Percentiles rank a stretch among this genome's conserved stretches.
Conservation (phyloP, 257 asterid species). For the Ocimum tenuiflorum region DNA sequence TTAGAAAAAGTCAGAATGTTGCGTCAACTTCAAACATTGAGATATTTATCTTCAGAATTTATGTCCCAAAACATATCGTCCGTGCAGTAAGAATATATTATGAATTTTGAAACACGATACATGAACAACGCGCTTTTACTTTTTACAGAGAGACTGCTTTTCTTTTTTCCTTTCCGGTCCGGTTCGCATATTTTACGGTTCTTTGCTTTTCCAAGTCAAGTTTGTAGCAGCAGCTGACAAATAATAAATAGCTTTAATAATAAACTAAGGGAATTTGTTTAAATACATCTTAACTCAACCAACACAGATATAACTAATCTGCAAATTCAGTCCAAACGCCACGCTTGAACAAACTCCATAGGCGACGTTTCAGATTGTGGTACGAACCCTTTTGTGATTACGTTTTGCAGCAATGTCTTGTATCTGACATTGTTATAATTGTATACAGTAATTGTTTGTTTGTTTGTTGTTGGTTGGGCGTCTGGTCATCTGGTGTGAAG, state of each 20-base stretch:
- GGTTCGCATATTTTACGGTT: too few relatives aligned
- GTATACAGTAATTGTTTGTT: neutral
- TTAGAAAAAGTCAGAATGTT: neutral
- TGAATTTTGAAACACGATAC: neutral
- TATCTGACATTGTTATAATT: neutral
- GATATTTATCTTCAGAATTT: neutral
- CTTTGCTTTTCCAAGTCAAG: too few relatives aligned
- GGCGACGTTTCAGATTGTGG: conserved; percentile 12
- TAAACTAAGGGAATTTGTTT: neutral
- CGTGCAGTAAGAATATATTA: neutral
- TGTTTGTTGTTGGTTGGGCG: neutral
- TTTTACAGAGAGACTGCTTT: too few relatives aligned
- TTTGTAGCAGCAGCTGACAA: neutral
- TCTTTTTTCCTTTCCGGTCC: too few relatives aligned
- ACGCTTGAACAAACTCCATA: neutral
- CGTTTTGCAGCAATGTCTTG: neutral
- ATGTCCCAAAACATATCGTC: too few relatives aligned
- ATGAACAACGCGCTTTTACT: too few relatives aligned
- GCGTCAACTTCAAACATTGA: neutral
- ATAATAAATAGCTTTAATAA: neutral
- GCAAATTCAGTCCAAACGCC: neutral
- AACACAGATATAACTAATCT: conserved; percentile 1
- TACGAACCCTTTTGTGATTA: too few relatives aligned
- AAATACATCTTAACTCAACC: neutral
- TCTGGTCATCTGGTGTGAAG: conserved; percentile 3